phyloP scores from a whole-genome alignment of 108 stramenopile genomes.

The Phaeodactylum tricornutum region DNA sequence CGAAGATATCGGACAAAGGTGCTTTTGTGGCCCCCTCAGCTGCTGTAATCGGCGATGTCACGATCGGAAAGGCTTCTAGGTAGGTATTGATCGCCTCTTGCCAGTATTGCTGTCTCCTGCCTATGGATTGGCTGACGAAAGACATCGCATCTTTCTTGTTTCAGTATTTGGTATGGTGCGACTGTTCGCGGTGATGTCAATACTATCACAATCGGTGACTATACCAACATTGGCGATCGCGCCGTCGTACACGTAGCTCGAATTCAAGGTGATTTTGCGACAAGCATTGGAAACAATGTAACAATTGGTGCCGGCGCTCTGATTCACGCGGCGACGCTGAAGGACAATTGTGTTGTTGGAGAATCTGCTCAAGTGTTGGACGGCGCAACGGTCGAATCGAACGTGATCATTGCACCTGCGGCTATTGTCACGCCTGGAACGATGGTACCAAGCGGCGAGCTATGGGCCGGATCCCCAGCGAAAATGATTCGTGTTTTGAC shows the following conservation, averaged over 20 bases:
- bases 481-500: slow-evolving; percentile 79
- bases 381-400: slow-evolving; percentile 68
- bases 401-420: slow-evolving; percentile 73
- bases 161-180: slow-evolving; percentile 82
- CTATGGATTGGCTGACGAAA: no score
- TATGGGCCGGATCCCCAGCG: slow-evolving; percentile 90
- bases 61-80: slow-evolving; percentile 56
- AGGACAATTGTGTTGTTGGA: slow-evolving; percentile 68
- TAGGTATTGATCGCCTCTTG: slow-evolving; percentile 1
- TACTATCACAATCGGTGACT: slow-evolving; percentile 66
- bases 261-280: slow-evolving; percentile 82
- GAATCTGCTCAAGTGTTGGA: slow-evolving; percentile 86
- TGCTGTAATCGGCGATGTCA: slow-evolving; percentile 71
- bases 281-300: slow-evolving; percentile 80
- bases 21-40: slow-evolving; percentile 79
- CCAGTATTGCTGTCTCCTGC: no score
- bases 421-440: slow-evolving; percentile 80
- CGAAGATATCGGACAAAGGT: slow-evolving; percentile 47
- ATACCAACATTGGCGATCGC: slow-evolving; percentile 79
- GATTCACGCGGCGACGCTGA: slow-evolving; percentile 86
- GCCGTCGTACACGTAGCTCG: slow-evolving; percentile 94
- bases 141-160: slow-evolving; percentile 1
- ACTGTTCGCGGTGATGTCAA: slow-evolving; percentile 82
- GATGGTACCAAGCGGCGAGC: slow-evolving; percentile 60
- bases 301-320: slow-evolving; percentile 75